phyloP scores from a whole-genome alignment of 306 rosid species.

The Rosa multiflora region DNA sequence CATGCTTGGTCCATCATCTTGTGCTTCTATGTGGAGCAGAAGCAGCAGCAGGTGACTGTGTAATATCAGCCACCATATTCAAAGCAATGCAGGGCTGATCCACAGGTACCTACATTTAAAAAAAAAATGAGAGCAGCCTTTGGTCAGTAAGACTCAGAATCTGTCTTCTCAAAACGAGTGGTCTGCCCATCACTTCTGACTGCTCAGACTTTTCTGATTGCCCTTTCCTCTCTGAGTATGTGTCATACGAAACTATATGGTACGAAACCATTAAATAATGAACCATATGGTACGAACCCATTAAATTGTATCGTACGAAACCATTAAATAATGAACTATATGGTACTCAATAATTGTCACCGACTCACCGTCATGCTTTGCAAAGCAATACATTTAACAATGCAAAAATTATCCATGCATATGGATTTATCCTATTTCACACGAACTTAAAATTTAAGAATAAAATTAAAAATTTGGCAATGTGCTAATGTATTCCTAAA shows the following conservation, averaged over 20 bases:
- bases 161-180: not conserved
- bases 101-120: conserved; percentile 58
- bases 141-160: not conserved
- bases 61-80: conserved; percentile 62
- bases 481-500: too few relatives aligned
- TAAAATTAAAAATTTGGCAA: not conserved
- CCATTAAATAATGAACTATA: not conserved
- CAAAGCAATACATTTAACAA: not conserved
- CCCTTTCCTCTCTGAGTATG: too few relatives aligned
- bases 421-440: not conserved
- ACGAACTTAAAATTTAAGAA: not conserved
- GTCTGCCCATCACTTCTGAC: not conserved
- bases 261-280: too few relatives aligned
- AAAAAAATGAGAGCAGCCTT: not conserved
- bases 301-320: too few relatives aligned
- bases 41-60: conserved; percentile 62
- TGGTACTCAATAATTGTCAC: not conserved
- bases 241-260: too few relatives aligned
- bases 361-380: not conserved
- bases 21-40: not conserved
- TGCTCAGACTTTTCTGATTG: not conserved
- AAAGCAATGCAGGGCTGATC: conserved; percentile 85
- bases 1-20: not conserved
- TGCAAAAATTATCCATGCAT: not conserved
- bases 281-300: not conserved